Percentiles rank a stretch among this genome's conserved stretches.
phyloP scores from a whole-genome alignment of 2,329 filamentous ascomycete species.

The Phaeosphaeriaceae sp. region DNA sequence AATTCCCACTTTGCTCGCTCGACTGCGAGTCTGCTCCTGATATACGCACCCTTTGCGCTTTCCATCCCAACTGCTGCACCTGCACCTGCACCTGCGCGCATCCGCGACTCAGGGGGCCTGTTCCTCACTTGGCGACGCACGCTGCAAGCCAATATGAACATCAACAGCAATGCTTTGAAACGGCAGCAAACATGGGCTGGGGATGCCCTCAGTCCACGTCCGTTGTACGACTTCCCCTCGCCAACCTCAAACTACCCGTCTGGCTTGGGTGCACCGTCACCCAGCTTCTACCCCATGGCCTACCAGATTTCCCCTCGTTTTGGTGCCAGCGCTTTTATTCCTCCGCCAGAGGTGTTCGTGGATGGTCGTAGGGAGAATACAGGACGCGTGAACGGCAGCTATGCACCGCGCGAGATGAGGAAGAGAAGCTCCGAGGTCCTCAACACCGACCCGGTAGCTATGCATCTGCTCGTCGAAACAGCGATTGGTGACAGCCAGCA shows the following conservation, averaged over 20 bases:
- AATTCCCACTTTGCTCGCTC: constrained; percentile 32
- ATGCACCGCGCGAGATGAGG: constrained; percentile 36
- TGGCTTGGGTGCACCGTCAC: constrained; percentile 38
- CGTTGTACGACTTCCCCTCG: constrained; percentile 45
- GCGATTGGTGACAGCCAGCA: constrained; percentile 86
- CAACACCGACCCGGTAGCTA: constrained; percentile 69
- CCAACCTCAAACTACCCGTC: constrained; percentile 48
- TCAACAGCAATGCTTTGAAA: constrained; percentile 45
- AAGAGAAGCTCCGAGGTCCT: constrained; percentile 40
- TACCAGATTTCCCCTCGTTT: constrained; percentile 47
- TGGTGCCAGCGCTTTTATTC: constrained; percentile 45
- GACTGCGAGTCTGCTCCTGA: constrained; percentile 30
- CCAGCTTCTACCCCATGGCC: constrained; percentile 45
- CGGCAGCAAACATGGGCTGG: constrained; percentile 43
- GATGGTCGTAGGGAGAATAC: constrained; percentile 38
- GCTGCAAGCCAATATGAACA: constrained; percentile 16
- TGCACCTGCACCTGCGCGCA: constrained; percentile 28
- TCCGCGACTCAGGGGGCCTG: constrained; percentile 12
- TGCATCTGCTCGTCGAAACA: constrained; percentile 92
- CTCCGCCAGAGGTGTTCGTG: constrained; percentile 46
- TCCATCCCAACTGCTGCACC: constrained; percentile 18
- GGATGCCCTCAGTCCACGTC: constrained; percentile 41
- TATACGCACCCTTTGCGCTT: constrained; percentile 30
- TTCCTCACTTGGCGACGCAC: constrained; percentile 7
- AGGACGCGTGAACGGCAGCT: constrained; percentile 32